A percentile compares a stretch with the other conserved stretches of the same genome.
Conservation (phyloP, 208 protist genomes). For the Trypanosoma brucei region DNA sequence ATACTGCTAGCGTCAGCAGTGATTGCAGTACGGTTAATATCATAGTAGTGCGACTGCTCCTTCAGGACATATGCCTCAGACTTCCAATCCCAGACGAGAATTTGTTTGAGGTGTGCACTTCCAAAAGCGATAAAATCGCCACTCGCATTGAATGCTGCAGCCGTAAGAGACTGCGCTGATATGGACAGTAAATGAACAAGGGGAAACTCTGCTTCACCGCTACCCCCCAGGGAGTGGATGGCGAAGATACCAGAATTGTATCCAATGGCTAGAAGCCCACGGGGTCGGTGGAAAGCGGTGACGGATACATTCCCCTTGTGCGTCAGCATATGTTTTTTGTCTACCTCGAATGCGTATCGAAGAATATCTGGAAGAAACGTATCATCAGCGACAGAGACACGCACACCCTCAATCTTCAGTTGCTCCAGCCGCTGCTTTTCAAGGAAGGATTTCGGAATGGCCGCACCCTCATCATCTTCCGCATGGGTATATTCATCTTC, state of each 20-base stretch:
- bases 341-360: conserved; percentile 75
- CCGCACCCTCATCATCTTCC: conserved; percentile 32
- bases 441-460: conserved; percentile 67
- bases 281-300: conserved; percentile 64
- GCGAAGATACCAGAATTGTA: conserved; percentile 91
- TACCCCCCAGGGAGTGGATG: conserved; percentile 58
- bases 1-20: conserved; percentile 85
- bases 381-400: conserved; percentile 74
- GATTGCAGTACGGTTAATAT: conserved; percentile 85
- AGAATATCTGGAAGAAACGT: conserved; percentile 63
- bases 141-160: conserved; percentile 73
- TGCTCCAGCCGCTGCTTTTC: conserved; percentile 74
- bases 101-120: conserved; percentile 82
- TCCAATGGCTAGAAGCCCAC: conserved; percentile 80
- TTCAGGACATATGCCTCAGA: conserved; percentile 90
- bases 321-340: conserved; percentile 81
- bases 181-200: conserved; percentile 89
- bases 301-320: conserved; percentile 86
- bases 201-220: conserved; percentile 30
- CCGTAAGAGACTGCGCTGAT: conserved; percentile 85
- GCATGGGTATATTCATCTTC: conserved; percentile 28
- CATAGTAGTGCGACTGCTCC: conserved; percentile 92
- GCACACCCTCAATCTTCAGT: conserved; percentile 70
- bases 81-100: conserved; percentile 94
- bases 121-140: conserved; percentile 89